Conservation (phyloP, 257 asterid genomes). For the Coffea canephora region DNA sequence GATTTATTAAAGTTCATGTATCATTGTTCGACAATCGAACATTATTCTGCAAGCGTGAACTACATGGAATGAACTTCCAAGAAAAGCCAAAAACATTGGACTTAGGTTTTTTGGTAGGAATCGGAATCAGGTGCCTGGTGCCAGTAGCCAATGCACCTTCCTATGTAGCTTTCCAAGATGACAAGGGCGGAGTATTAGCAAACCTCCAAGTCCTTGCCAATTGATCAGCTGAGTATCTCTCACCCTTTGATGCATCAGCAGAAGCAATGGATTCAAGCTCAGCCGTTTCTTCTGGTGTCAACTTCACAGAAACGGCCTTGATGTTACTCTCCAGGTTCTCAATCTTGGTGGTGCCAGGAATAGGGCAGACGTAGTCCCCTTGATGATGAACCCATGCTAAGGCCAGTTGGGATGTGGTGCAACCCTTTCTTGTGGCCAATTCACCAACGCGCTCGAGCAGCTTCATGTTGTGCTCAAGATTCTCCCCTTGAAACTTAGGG, state of each 20-base stretch:
- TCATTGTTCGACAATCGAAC: background rate
- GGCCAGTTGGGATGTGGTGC: slow-evolving; percentile 45
- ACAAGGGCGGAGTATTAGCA: slow-evolving; percentile 33
- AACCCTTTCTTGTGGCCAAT: slow-evolving; percentile 35
- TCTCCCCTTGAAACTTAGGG: slow-evolving; percentile 31
- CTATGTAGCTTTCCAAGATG: slow-evolving; percentile 28
- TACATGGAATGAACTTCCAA: background rate
- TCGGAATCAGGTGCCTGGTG: background rate
- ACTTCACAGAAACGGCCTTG: slow-evolving; percentile 29
- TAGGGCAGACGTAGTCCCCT: slow-evolving; percentile 42
- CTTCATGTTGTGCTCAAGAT: slow-evolving; percentile 26
- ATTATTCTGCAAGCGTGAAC: background rate
- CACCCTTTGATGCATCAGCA: slow-evolving; percentile 39
- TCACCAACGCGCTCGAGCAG: slow-evolving; percentile 23
- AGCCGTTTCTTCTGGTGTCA: slow-evolving; percentile 31
- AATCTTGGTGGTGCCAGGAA: slow-evolving; percentile 33
- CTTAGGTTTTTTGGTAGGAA: no score
- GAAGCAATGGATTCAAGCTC: slow-evolving; percentile 44
- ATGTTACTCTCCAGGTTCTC: slow-evolving; percentile 35
- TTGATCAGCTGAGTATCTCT: slow-evolving; percentile 19
- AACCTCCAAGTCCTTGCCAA: slow-evolving; percentile 17
- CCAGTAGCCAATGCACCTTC: background rate
- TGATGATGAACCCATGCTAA: slow-evolving; percentile 43
- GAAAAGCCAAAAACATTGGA: background rate
- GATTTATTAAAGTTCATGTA: background rate